Conservation (phyloP, 371 early-diverging fungal genomes). For the Mortierella sp. region DNA sequence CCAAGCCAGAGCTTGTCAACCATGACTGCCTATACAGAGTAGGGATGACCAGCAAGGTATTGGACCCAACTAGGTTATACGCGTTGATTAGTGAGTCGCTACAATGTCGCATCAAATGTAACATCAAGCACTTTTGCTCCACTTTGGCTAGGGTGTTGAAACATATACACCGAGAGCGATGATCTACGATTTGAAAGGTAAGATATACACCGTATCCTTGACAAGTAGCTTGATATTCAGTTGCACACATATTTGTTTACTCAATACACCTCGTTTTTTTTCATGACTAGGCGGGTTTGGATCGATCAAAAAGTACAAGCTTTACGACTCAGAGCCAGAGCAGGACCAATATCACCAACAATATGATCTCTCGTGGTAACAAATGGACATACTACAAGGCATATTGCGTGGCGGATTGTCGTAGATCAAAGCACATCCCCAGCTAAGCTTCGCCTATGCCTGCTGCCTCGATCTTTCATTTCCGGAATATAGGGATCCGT, state of each 20-base stretch:
- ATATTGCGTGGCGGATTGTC: too few relatives aligned
- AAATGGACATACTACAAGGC: neutral
- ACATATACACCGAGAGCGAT: conserved; percentile 84
- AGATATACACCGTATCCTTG: neutral
- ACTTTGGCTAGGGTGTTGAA: conserved; percentile 62
- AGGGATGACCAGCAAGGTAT: conserved; percentile 41
- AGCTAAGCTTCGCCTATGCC: too few relatives aligned
- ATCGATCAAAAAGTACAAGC: conserved; percentile 71
- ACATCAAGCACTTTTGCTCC: too few relatives aligned
- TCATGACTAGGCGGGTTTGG: conserved; percentile 72
- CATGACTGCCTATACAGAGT: conserved; percentile 51
- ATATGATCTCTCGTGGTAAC: conserved; percentile 40
- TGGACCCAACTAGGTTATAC: too few relatives aligned
- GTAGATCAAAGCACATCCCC: too few relatives aligned
- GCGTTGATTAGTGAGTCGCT: too few relatives aligned
- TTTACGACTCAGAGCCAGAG: conserved; percentile 59
- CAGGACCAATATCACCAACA: conserved; percentile 20
- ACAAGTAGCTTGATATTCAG: too few relatives aligned
- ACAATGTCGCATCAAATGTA: too few relatives aligned
- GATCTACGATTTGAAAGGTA: conserved; percentile 81
- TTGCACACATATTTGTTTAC: neutral
- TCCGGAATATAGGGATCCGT: conserved; percentile 46
- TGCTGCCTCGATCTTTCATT: too few relatives aligned
- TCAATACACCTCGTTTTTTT: neutral
- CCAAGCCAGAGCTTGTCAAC: conserved; percentile 33